Conservation (phyloP, 1,284 basidiomycete species). For the Malassezia furfur region DNA sequence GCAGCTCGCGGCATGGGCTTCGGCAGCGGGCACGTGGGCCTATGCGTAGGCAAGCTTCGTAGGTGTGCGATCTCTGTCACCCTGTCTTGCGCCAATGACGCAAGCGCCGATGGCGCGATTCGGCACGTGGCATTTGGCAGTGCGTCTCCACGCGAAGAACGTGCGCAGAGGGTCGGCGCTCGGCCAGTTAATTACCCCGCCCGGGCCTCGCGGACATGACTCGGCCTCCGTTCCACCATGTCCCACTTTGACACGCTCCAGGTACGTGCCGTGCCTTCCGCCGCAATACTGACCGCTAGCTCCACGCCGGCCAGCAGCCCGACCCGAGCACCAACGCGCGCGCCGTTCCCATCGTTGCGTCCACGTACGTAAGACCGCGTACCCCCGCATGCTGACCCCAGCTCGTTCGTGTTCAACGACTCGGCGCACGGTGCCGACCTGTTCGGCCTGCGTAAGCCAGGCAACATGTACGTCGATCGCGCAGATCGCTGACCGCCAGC, state of each 20-base stretch:
- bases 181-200: no score
- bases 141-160: no score
- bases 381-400: slow-evolving; percentile 1
- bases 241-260: slow-evolving; percentile 47
- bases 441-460: slow-evolving; percentile 58
- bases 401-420: slow-evolving; percentile 46
- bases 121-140: no score
- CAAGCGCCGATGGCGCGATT: no score
- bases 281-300: slow-evolving; percentile 50
- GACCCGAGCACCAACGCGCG: slow-evolving; percentile 65
- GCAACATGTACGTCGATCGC: slow-evolving; percentile 54
- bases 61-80: no score
- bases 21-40: slow-evolving; percentile 9
- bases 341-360: slow-evolving; percentile 67
- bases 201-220: no score
- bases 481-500: slow-evolving; percentile 8
- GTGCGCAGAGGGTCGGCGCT: no score
- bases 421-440: slow-evolving; percentile 65
- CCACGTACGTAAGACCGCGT: slow-evolving; percentile 29
- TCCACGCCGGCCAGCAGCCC: slow-evolving; percentile 68
- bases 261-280: slow-evolving; percentile 1
- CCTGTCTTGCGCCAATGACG: no score
- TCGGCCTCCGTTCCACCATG: slow-evolving; percentile 5
- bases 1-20: slow-evolving; percentile 8
- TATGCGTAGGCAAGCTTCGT: slow-evolving; percentile 1